Evolutionary conservation across 495 filamentous ascomycete species (phyloP).

Genomic region (Hypoxylon intermedium): DNA sequence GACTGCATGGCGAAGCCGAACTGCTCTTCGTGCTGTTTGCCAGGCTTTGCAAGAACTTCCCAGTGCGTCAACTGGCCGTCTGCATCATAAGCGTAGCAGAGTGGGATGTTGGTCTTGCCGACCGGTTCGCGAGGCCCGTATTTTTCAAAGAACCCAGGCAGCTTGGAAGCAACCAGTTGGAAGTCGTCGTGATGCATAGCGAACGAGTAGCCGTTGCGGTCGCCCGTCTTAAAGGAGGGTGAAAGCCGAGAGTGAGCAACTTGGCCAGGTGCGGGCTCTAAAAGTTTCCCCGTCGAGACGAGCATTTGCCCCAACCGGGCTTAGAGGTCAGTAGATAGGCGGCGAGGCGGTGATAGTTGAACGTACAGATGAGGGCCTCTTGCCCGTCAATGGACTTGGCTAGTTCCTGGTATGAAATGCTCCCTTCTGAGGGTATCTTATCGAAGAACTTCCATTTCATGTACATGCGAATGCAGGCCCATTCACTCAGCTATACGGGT

Average conservation of each 20-base stretch:
- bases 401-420: constrained; percentile 38
- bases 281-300: constrained; percentile 41
- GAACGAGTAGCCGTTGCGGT: constrained; percentile 42
- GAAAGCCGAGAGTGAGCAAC: constrained; percentile 46
- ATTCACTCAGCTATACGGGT: constrained; percentile 14
- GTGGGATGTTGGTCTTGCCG: constrained; percentile 38
- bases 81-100: constrained; percentile 31
- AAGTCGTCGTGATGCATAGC: constrained; percentile 37
- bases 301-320: constrained; percentile 44
- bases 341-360: too few relatives aligned
- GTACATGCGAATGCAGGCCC: constrained; percentile 39
- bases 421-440: constrained; percentile 35
- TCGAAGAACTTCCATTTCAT: constrained; percentile 48
- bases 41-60: constrained; percentile 31
- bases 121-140: constrained; percentile 43
- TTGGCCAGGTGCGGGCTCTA: constrained; percentile 12
- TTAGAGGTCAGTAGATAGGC: constrained; percentile 11
- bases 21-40: constrained; percentile 22
- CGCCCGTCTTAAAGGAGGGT: constrained; percentile 21
- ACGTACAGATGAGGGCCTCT: constrained; percentile 39
- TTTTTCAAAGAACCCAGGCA: constrained; percentile 45
- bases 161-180: constrained; percentile 26
- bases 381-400: constrained; percentile 37
- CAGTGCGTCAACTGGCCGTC: constrained; percentile 37
- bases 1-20: constrained; percentile 40